These are phyloP conservation scores for Barnettozyma sp. DNA, from an alignment of 805 yeast species.

Conservation along the genomic window DNA sequence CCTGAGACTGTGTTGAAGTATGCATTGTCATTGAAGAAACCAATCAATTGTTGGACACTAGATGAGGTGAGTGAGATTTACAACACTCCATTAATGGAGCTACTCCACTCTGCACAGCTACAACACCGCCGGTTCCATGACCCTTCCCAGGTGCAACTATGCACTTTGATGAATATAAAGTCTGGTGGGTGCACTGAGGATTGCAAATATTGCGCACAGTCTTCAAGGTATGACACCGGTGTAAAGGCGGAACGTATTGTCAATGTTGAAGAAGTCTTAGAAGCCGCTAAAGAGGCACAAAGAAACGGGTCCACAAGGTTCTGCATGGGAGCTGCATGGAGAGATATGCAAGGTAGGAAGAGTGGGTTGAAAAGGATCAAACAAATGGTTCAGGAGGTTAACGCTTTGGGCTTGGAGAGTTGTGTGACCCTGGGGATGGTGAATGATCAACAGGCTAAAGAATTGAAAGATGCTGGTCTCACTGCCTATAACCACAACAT, in stretches of 20 bases:
- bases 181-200: conserved; percentile 81
- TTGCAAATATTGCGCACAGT: conserved; percentile 77
- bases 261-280: conserved; percentile 52
- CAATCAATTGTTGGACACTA: conserved; percentile 47
- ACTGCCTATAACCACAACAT: conserved; percentile 81
- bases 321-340: conserved; percentile 86
- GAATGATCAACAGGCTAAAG: conserved; percentile 52
- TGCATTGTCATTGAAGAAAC: conserved; percentile 28
- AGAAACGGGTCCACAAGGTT: conserved; percentile 68
- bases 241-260: conserved; percentile 63
- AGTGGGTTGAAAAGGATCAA: conserved; percentile 54
- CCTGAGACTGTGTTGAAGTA: no score
- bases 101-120: conserved; percentile 51
- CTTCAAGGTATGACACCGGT: conserved; percentile 62
- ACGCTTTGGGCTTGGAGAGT: conserved; percentile 63
- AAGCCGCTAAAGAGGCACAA: conserved; percentile 59
- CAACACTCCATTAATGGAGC: conserved; percentile 56
- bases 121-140: conserved; percentile 65
- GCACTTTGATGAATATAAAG: conserved; percentile 69
- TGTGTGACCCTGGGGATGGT: conserved; percentile 83
- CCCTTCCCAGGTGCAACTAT: conserved; percentile 63
- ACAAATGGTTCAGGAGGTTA: conserved; percentile 58
- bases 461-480: conserved; percentile 58
- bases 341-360: conserved; percentile 76
- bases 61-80: conserved; percentile 55